These are phyloP conservation scores for Crithidia fasciculata DNA, from an alignment of 208 protist species.

Conservation along the genomic window DNA sequence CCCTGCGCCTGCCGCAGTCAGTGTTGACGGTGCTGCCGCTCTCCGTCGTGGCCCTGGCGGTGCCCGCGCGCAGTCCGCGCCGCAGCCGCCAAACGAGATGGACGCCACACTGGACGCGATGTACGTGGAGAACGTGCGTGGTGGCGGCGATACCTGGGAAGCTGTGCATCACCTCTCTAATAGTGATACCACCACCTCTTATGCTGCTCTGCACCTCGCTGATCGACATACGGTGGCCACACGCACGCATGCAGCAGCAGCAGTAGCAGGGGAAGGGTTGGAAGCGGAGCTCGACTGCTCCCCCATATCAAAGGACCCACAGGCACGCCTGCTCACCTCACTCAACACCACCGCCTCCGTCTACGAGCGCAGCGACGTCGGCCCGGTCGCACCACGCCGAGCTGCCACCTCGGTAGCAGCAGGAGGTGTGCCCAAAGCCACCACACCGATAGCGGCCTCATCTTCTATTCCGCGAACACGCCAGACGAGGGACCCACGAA, in stretches of 20 bases:
- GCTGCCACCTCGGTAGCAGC: not conserved
- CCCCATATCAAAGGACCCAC: slow-evolving; percentile 36
- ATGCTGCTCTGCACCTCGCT: slow-evolving; percentile 21
- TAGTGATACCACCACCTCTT: not conserved
- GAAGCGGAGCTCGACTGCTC: slow-evolving; percentile 38
- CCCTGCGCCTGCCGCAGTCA: not conserved
- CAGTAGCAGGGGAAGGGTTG: not conserved
- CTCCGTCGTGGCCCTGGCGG: slow-evolving; percentile 6
- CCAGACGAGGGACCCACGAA: no score
- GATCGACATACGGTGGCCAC: not conserved
- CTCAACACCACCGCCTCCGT: slow-evolving; percentile 35
- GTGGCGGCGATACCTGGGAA: no score
- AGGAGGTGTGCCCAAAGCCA: no score
- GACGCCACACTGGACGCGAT: slow-evolving; percentile 41
- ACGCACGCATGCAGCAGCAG: not conserved
- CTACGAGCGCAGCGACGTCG: slow-evolving; percentile 7
- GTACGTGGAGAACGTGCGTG: slow-evolving; percentile 17
- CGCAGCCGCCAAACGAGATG: not conserved
- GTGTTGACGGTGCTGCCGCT: not conserved
- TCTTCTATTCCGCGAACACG: no score
- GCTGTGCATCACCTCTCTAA: no score
- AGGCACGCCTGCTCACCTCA: slow-evolving; percentile 19
- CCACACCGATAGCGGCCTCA: no score
- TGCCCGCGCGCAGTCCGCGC: not conserved
- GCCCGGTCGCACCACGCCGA: not conserved